Evolutionary conservation across 1,284 basidiomycete genomes (phyloP).

Genomic region (Pholiota adiposa): DNA sequence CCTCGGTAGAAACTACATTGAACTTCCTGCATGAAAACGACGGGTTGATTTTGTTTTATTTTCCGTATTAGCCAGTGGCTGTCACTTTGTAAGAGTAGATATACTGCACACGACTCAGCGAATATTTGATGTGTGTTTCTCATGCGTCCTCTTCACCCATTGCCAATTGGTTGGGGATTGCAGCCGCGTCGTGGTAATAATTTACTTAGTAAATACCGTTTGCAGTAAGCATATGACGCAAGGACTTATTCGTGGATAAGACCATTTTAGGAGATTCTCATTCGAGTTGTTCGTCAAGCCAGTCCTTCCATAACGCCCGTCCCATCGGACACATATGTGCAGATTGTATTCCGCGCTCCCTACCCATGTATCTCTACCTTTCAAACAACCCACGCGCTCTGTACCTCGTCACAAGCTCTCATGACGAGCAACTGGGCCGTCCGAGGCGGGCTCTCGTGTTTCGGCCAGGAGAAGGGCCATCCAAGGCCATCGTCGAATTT

Average conservation of each 20-base stretch:
- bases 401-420: slow-evolving; percentile 71
- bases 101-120: neutral
- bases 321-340: neutral
- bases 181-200: no score
- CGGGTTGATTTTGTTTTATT: neutral
- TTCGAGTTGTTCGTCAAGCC: neutral
- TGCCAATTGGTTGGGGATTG: no score
- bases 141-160: no score
- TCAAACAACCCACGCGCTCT: slow-evolving; percentile 66
- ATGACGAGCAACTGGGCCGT: slow-evolving; percentile 62
- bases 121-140: neutral
- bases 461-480: slow-evolving; percentile 59
- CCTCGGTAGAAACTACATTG: no score
- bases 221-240: slow-evolving; percentile 2
- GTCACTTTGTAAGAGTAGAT: neutral
- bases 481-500: slow-evolving; percentile 85
- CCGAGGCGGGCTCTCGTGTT: slow-evolving; percentile 72
- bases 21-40: neutral
- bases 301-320: neutral
- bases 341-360: slow-evolving; percentile 2
- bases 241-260: neutral
- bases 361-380: slow-evolving; percentile 71
- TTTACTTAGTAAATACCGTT: neutral
- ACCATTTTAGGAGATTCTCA: neutral
- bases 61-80: neutral